A percentile compares a stretch with the other conserved stretches of the same genome.
These are phyloP conservation scores for Thelephora terrestris DNA, from an alignment of 1,284 basidiomycete genomes.

Conservation along the genomic window DNA sequence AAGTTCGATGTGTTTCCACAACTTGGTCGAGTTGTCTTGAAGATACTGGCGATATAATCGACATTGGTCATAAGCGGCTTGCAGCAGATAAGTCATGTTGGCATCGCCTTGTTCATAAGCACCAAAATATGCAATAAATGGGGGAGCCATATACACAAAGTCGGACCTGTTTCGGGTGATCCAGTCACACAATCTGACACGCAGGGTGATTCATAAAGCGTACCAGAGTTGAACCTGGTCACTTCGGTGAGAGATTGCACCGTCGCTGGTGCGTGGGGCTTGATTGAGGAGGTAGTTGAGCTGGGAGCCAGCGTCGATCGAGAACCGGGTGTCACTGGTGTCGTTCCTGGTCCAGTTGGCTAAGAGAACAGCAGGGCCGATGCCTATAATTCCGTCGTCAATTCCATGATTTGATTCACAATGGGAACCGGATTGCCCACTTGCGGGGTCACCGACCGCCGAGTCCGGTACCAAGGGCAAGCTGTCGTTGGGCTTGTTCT, in stretches of 20 bases:
- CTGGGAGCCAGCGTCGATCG: conserved; percentile 40
- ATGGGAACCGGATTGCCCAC: conserved; percentile 21
- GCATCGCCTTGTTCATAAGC: conserved; percentile 31
- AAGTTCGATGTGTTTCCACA: conserved; percentile 43
- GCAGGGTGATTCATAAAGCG: conserved; percentile 4
- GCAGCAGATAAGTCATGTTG: conserved; percentile 38
- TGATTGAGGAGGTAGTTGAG: conserved; percentile 48
- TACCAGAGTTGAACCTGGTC: conserved; percentile 46
- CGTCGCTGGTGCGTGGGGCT: conserved; percentile 44
- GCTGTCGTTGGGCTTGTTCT: conserved; percentile 22
- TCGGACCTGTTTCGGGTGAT: conserved; percentile 32
- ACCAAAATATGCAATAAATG: conserved; percentile 73
- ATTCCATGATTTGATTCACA: neutral
- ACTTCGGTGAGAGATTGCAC: conserved; percentile 58
- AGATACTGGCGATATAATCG: conserved; percentile 49
- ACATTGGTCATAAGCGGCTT: conserved; percentile 57
- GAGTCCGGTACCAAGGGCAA: conserved; percentile 35
- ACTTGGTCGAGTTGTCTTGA: conserved; percentile 25
- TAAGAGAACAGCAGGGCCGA: conserved; percentile 53
- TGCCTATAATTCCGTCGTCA: conserved; percentile 20
- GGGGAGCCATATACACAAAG: conserved; percentile 66
- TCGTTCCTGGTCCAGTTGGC: conserved; percentile 43
- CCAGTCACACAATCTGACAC: neutral
- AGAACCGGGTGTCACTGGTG: conserved; percentile 30
- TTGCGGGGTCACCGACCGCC: conserved; percentile 63